These are phyloP conservation scores for Russula earlei DNA, from an alignment of 768 basidiomycete species.

Conservation along the genomic window DNA sequence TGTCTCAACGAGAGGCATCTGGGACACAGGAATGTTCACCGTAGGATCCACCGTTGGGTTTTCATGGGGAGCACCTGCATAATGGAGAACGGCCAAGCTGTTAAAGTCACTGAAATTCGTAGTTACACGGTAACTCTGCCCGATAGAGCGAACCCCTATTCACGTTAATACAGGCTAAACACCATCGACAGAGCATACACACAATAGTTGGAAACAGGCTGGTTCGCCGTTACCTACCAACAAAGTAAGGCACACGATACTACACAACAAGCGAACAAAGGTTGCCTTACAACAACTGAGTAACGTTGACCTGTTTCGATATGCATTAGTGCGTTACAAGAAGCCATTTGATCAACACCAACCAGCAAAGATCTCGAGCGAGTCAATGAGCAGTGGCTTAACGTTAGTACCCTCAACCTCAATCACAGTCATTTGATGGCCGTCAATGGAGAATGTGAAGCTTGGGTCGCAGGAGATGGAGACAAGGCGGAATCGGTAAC, in stretches of 20 bases:
- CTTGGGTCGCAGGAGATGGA: constrained; percentile 38
- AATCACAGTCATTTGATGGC: constrained; percentile 24
- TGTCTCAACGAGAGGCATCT: constrained; percentile 7
- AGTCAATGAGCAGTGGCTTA: constrained; percentile 22
- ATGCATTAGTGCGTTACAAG: neutral
- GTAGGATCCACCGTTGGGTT: constrained; percentile 7
- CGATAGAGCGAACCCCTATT: constrained; percentile 15
- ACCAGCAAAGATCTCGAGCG: constrained; percentile 21
- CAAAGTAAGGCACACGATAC: neutral
- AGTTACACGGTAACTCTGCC: no score
- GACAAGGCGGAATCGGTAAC: constrained; percentile 49
- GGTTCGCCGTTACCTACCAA: constrained; percentile 18
- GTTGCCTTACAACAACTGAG: constrained; percentile 22
- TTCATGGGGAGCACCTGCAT: constrained; percentile 7
- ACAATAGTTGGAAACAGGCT: constrained; percentile 18
- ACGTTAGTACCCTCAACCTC: constrained; percentile 23
- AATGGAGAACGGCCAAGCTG: constrained; percentile 16
- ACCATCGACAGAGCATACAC: neutral
- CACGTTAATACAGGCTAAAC: constrained; percentile 8
- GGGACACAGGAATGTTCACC: neutral
- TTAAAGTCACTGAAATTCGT: neutral
- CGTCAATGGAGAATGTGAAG: constrained; percentile 24
- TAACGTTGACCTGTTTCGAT: constrained; percentile 21
- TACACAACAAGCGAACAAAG: neutral
- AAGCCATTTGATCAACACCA: neutral